These are phyloP conservation scores for Lodderomyces metapsilosis DNA, from an alignment of 1,139 yeast genomes.

Conservation along the genomic window DNA sequence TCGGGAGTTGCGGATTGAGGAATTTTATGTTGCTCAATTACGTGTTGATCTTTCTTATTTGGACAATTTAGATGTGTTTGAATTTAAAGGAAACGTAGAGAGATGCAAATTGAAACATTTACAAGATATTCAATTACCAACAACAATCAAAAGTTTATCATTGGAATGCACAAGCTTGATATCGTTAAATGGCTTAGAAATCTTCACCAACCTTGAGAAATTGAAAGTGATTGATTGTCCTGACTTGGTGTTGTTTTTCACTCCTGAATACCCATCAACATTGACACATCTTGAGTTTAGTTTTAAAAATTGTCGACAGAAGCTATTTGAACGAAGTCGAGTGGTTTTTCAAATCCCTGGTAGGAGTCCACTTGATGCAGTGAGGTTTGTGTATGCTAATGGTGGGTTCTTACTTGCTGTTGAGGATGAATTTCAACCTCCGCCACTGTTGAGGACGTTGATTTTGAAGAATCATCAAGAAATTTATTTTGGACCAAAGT, in stretches of 20 bases:
- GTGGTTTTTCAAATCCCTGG: neutral
- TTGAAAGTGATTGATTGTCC: slow-evolving; percentile 13
- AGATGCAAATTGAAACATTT: slow-evolving; percentile 5
- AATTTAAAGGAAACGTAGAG: slow-evolving; percentile 9
- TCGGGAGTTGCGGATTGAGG: slow-evolving; percentile 1
- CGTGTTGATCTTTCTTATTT: neutral
- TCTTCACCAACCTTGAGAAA: slow-evolving; percentile 1
- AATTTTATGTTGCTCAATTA: neutral
- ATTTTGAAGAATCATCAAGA: slow-evolving; percentile 6
- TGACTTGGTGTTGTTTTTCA: slow-evolving; percentile 9
- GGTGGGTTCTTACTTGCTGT: neutral
- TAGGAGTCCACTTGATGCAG: neutral
- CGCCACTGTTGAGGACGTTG: slow-evolving; percentile 7
- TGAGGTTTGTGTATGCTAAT: neutral
- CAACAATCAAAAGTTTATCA: slow-evolving; percentile 3
- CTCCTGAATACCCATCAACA: slow-evolving; percentile 8
- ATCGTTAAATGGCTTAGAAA: slow-evolving; percentile 7
- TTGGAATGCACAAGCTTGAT: slow-evolving; percentile 8
- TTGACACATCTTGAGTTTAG: slow-evolving; percentile 6
- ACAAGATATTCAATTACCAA: slow-evolving; percentile 7
- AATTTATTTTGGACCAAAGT: neutral
- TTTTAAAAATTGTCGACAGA: neutral
- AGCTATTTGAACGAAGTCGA: neutral
- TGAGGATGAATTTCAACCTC: slow-evolving; percentile 8
- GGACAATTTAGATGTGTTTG: slow-evolving; percentile 1